Evolutionary conservation across 306 rosid species (phyloP).

Genomic region (Carpinus fangiana): DNA sequence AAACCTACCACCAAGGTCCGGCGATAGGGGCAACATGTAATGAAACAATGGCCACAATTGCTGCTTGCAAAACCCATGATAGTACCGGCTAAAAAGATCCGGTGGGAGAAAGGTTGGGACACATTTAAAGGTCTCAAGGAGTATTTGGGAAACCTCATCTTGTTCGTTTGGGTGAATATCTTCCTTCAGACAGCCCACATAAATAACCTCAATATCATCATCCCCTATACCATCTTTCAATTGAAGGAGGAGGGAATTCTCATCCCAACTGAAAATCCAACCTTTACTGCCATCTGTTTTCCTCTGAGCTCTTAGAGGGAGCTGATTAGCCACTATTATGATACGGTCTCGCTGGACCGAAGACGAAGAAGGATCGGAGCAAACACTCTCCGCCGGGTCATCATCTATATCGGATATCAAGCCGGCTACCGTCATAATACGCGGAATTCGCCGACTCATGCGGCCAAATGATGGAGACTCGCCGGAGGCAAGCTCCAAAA

Average conservation of each 20-base stretch:
- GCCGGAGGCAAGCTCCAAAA: slow-evolving; percentile 68
- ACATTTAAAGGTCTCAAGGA: slow-evolving; percentile 65
- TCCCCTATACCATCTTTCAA: slow-evolving; percentile 81
- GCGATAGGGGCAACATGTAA: slow-evolving; percentile 77
- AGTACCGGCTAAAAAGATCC: slow-evolving; percentile 60
- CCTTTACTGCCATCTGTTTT: slow-evolving; percentile 40
- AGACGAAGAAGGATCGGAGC: slow-evolving; percentile 62
- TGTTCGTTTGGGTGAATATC: slow-evolving; percentile 70
- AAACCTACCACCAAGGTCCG: slow-evolving; percentile 81
- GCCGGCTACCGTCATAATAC: slow-evolving; percentile 77
- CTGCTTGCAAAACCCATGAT: slow-evolving; percentile 85
- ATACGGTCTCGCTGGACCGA: slow-evolving; percentile 54
- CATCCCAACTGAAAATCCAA: slow-evolving; percentile 81
- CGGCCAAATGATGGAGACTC: slow-evolving; percentile 62
- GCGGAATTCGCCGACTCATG: slow-evolving; percentile 53
- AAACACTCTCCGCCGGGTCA: slow-evolving; percentile 53
- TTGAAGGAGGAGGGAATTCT: slow-evolving; percentile 71
- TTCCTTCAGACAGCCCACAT: slow-evolving; percentile 78
- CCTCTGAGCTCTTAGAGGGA: slow-evolving; percentile 69
- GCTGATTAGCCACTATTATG: slow-evolving; percentile 81
- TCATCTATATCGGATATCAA: slow-evolving; percentile 66
- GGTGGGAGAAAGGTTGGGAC: slow-evolving; percentile 74
- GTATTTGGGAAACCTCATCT: slow-evolving; percentile 77
- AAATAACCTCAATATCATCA: slow-evolving; percentile 70
- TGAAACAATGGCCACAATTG: slow-evolving; percentile 87